A percentile compares a stretch with the other conserved stretches of the same genome.
Evolutionary conservation across 139 green algal species (phyloP).

Genomic region (Coccomyxa sp.): DNA sequence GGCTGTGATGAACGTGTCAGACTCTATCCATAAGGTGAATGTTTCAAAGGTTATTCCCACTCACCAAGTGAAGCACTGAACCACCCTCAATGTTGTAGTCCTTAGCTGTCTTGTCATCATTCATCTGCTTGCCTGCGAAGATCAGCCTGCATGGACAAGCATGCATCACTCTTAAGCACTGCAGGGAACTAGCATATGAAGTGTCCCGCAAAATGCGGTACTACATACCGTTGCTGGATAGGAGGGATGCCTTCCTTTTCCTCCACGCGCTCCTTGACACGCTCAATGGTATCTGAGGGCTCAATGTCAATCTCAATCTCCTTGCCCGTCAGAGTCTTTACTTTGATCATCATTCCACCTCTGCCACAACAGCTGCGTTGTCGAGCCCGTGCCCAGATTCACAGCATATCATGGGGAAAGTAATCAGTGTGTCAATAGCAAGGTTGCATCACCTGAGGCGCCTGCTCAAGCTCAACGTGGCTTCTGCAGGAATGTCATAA

Average conservation of each 20-base stretch:
- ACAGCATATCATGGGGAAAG: neutral
- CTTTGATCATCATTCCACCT: slow-evolving; percentile 82
- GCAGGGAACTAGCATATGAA: neutral
- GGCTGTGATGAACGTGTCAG: too few relatives aligned
- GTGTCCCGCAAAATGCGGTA: neutral
- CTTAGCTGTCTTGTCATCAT: slow-evolving; percentile 95
- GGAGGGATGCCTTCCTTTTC: slow-evolving; percentile 99
- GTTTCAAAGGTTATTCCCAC: too few relatives aligned
- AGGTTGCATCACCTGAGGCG: slow-evolving; percentile 49
- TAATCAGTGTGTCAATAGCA: neutral
- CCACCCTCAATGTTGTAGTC: slow-evolving; percentile 99
- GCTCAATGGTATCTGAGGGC: slow-evolving; percentile 91
- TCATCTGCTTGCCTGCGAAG: slow-evolving; percentile 99
- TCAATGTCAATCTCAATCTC: slow-evolving; percentile 99
- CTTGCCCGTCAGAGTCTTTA: slow-evolving; percentile 99
- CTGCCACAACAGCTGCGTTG: slow-evolving; percentile 2
- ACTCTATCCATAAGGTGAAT: too few relatives aligned
- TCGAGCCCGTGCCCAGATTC: neutral
- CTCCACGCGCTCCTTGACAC: slow-evolving; percentile 99
- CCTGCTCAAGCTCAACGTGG: slow-evolving; percentile 94
- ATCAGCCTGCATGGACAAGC: slow-evolving; percentile 63
- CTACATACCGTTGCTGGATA: slow-evolving; percentile 87
- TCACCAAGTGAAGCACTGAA: slow-evolving; percentile 94
- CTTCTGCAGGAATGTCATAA: slow-evolving; percentile 92
- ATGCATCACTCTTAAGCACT: neutral